A percentile compares a stretch with the other conserved stretches of the same genome.
Evolutionary conservation across 257 asterid species (phyloP).

Genomic region (Nicotiana sylvestris): DNA sequence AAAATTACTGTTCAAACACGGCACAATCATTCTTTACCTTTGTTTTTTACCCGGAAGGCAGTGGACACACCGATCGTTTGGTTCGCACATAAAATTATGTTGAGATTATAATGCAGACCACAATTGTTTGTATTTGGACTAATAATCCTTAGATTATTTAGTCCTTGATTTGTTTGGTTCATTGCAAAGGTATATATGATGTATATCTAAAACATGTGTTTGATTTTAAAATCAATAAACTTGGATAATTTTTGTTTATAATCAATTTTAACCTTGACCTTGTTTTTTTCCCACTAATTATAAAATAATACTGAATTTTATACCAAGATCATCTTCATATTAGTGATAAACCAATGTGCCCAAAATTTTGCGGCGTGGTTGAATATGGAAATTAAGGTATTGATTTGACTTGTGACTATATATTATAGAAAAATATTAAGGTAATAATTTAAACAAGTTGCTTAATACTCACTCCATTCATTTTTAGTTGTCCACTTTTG

Average conservation of each 20-base stretch:
- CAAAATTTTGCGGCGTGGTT: background rate
- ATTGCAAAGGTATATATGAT: no score
- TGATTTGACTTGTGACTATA: background rate
- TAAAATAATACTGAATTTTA: no score
- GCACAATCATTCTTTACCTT: background rate
- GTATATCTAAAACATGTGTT: no score
- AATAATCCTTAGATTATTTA: background rate
- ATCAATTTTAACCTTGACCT: no score
- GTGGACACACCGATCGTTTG: background rate
- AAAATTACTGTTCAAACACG: background rate
- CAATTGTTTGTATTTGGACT: background rate
- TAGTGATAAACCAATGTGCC: background rate
- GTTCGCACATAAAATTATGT: background rate
- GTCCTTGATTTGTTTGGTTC: no score
- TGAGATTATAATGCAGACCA: background rate
- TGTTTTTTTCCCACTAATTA: no score
- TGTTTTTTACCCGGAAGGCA: background rate
- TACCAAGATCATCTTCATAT: no score
- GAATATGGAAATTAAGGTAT: background rate
- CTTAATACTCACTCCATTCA: no score
- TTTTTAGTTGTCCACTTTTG: no score
- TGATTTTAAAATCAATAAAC: background rate
- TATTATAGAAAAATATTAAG: no score
- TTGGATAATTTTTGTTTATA: background rate
- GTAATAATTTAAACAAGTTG: no score